A percentile compares a stretch with the other conserved stretches of the same genome.
phyloP scores from a whole-genome alignment of 306 rosid species.

The Rosa rugosa region DNA sequence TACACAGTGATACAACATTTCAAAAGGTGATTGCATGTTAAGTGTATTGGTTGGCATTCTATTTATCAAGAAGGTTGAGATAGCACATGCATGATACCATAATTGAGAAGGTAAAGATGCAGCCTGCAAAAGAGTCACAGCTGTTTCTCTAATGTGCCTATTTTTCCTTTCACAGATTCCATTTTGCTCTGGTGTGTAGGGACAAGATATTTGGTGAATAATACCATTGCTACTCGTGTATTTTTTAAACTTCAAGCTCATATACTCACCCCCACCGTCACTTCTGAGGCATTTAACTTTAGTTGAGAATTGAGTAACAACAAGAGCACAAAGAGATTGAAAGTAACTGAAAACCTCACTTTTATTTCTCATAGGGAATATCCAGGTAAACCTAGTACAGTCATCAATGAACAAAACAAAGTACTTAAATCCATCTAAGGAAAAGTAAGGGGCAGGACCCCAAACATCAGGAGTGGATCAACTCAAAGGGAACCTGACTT shows the following conservation, averaged over 20 bases:
- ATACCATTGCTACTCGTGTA: too few relatives aligned
- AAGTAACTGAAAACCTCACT: background rate
- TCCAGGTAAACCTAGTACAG: background rate
- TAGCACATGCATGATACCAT: background rate
- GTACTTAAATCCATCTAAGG: background rate
- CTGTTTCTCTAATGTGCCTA: too few relatives aligned
- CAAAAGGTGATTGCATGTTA: background rate
- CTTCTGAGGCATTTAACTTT: background rate
- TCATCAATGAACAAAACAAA: background rate
- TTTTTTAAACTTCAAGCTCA: too few relatives aligned
- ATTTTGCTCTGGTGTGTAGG: too few relatives aligned
- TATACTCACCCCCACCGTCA: background rate
- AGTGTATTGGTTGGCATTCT: background rate
- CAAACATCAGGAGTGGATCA: background rate
- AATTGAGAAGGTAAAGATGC: background rate
- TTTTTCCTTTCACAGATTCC: background rate
- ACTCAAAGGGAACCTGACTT: background rate
- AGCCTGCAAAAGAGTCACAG: background rate
- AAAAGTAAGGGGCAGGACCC: background rate
- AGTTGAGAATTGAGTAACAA: background rate
- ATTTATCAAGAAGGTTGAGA: background rate
- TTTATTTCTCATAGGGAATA: background rate
- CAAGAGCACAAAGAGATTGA: background rate
- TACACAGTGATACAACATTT: background rate
- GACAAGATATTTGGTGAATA: too few relatives aligned